A percentile compares a stretch with the other conserved stretches of the same genome.
Evolutionary conservation across 805 yeast species (phyloP).

Genomic region (Wickerhamiella kurtzmanii): DNA sequence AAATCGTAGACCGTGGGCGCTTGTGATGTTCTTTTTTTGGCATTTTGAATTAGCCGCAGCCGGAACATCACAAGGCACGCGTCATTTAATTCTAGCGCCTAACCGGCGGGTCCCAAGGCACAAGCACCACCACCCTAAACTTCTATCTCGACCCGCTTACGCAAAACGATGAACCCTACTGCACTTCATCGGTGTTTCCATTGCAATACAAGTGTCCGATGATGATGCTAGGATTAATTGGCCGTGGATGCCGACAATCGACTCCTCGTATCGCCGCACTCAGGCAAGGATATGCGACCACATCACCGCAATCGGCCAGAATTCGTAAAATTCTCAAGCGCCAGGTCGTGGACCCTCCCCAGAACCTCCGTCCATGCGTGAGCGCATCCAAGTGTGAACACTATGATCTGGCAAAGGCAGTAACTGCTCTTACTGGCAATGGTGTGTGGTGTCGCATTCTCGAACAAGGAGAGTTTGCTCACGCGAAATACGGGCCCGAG

Average conservation of each 20-base stretch:
- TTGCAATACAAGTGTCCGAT: no score
- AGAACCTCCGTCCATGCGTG: constrained; percentile 35
- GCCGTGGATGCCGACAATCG: background rate
- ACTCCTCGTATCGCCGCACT: background rate
- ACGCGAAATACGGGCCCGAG: constrained; percentile 30
- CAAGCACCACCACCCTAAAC: no score
- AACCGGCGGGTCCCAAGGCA: no score
- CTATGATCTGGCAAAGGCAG: constrained; percentile 43
- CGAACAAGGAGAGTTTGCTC: constrained; percentile 53
- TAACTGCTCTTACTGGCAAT: constrained; percentile 27
- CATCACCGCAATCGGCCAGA: constrained; percentile 15
- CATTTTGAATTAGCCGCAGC: no score
- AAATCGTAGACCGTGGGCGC: no score
- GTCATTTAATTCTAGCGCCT: no score
- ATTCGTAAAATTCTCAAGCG: constrained; percentile 13
- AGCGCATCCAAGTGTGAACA: constrained; percentile 61
- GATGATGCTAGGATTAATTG: background rate
- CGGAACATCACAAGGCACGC: no score
- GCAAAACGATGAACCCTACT: background rate
- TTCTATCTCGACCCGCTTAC: no score
- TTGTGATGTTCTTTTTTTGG: no score
- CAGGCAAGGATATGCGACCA: constrained; percentile 5
- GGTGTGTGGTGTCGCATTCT: constrained; percentile 30
- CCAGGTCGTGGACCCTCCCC: constrained; percentile 10
- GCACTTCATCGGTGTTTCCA: background rate